Base-by-base conservation (phyloP, 352 stramenopile genomes). In the Phytophthora agathidicida region DNA sequence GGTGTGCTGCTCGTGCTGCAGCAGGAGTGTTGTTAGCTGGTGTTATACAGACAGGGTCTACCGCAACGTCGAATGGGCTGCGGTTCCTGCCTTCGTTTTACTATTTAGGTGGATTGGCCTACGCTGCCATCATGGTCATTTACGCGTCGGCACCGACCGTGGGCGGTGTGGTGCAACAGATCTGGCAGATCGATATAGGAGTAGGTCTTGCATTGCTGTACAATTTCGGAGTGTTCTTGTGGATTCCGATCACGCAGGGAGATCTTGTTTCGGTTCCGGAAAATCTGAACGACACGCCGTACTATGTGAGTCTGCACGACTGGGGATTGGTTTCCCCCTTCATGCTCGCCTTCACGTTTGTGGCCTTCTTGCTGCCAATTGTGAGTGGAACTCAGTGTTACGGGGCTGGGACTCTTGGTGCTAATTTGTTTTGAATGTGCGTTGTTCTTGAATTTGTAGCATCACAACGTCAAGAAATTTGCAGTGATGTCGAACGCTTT, bases 401-500 rank as follows among this genome's bases (percentile, higher is more conserved):
- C 5, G 1, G 17, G 23, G 45, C 19, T 31, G 31, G 10, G 3
- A 16, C 10, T 6, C 3, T n/a, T 41, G 20, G 42, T 9, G 5
- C 19, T 59, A 30, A 63, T 7, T 24, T 28, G 33, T 28, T 22
- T 20, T 43, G 11, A 32, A 14, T 64, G 7, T 45, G n/a, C n/a
- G n/a, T 20, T 55, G 28, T 11, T 11, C 22, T 38, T 5, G 13
- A 28, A 30, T 31, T 14, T 59, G 11, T 22, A 80, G 67, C 63
- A 83, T 67, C 53, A 60, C 46, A 92, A 88, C 37, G 68, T 85
- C n/a, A 88, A 92, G 58, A 90, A 86, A 45, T 92, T 89, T 39
- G 79, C 80, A 3, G 66, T 90, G 9, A 80, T 80, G 53, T 86
- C 77, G 14, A 92, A 88, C 32, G 60, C 86, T 14, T 92, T 86